Evolutionary conservation across 2,329 filamentous ascomycete species (phyloP), one percentile per base, ranked within the genome.

Genomic region (Fusarium foetens): DNA sequence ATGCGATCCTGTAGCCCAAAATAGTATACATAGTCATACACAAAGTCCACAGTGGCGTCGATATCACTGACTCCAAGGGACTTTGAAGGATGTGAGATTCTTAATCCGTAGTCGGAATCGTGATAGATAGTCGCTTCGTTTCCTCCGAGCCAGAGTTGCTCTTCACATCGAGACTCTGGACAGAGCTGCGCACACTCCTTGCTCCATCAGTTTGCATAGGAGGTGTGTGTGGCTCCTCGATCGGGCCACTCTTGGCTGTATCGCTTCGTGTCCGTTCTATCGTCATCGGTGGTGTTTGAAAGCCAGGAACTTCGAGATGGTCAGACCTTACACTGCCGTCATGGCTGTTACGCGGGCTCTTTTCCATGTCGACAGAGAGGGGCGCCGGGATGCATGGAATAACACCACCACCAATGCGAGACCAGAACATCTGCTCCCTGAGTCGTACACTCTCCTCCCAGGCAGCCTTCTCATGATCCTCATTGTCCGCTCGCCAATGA

Each of bases 391-490:
- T 76, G 14, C 88, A 85, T 3, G 95, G 96, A 17, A 98, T 84
- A 5, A 99, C 94, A 19, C 96, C 96, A 33, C 95, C 96, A 31
- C 95, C 95, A 58, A 99, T 90, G 61, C 96, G 89, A 55, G 93
- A 90, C 96, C 96, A 99, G 80, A 99, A 99, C 93, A 99, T 97
- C 75, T 95, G 91, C 80, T 99, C 96, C 55, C 96, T 88, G 52
- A 98, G 83, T 35, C 92, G 90, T 16, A 98, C 93, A 63, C 94
- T 94, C 84, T 99, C 96, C 79, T 98, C 95, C 96, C 96, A 99
- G 0, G 94, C 94, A 33, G 90, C 89, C 78, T 93, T 94, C 81
- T 97, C 94, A 38, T 94, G 93, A 54, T 96, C 94, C 42, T 92
- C 89, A 63, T 93, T 93, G 51, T 95, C 93, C 17, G 92, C 91